Conservation (phyloP, 495 filamentous ascomycete species). For the Margaritispora aquatica region DNA sequence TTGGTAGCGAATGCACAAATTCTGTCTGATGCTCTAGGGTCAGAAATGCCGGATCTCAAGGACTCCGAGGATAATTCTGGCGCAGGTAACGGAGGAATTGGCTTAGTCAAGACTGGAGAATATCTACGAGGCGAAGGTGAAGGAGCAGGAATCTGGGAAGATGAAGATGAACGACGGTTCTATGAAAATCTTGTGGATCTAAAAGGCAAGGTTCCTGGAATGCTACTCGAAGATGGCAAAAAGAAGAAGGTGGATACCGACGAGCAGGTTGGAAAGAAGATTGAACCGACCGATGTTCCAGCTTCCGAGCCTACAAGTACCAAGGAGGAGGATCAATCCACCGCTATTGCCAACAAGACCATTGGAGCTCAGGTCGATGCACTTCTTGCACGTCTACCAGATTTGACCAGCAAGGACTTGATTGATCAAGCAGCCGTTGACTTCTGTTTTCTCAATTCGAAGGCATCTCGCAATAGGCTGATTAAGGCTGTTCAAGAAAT, state of each 20-base stretch:
- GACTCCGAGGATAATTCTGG: conserved; percentile 65
- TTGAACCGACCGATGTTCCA: conserved; percentile 37
- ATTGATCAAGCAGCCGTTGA: conserved; percentile 90
- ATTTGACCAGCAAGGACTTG: conserved; percentile 83
- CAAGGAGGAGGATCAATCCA: conserved; percentile 75
- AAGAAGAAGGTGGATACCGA: conserved; percentile 81
- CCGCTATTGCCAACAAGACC: conserved; percentile 93
- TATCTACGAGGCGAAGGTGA: conserved; percentile 86
- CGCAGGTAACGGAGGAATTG: conserved; percentile 68
- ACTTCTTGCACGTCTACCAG: conserved; percentile 77
- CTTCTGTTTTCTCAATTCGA: conserved; percentile 98
- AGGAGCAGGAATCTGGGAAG: conserved; percentile 97
- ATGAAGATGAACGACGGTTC: conserved; percentile 95
- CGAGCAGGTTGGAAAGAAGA: conserved; percentile 55
- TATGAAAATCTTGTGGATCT: conserved; percentile 96
- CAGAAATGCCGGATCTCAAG: conserved; percentile 91
- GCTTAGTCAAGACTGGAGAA: conserved; percentile 88
- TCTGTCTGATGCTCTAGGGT: conserved; percentile 78
- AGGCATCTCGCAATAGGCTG: conserved; percentile 90
- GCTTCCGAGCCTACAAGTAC: conserved; percentile 17
- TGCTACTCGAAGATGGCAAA: conserved; percentile 88
- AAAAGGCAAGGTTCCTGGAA: conserved; percentile 89
- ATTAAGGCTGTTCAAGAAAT: conserved; percentile 91
- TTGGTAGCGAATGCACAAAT: conserved; percentile 86
- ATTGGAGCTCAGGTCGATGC: conserved; percentile 96